Conservation (phyloP, 2,329 filamentous ascomycete genomes). For the Ambrosiella xylebori region DNA sequence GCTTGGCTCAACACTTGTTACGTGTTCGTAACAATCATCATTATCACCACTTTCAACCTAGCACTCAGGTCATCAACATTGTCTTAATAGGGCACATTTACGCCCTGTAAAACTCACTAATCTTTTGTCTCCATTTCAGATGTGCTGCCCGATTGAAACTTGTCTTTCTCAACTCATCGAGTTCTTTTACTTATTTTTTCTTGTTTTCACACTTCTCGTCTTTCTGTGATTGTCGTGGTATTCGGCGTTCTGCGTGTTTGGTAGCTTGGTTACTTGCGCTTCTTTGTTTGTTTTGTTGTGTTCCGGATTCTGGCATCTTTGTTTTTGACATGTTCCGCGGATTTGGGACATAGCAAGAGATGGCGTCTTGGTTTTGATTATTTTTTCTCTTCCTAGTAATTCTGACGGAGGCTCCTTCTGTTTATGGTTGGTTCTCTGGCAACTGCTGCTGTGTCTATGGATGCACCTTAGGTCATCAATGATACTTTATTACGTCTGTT, state of each 20-base stretch:
- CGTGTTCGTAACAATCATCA: no score
- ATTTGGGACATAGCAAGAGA: background rate
- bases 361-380: background rate
- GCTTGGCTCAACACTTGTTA: no score
- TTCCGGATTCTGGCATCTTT: background rate
- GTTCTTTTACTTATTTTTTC: constrained; percentile 14
- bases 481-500: no score
- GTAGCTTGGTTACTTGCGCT: background rate
- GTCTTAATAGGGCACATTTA: background rate
- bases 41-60: no score
- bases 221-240: background rate
- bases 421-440: background rate
- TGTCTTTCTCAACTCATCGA: constrained; percentile 7
- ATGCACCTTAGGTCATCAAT: no score
- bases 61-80: background rate
- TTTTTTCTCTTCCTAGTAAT: background rate
- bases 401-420: background rate
- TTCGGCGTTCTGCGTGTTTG: background rate
- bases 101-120: background rate
- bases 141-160: background rate
- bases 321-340: background rate
- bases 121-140: background rate
- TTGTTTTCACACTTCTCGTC: constrained; percentile 1
- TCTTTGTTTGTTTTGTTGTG: background rate
- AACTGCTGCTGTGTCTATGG: background rate